These are phyloP conservation scores for Cyberlindnera subsufficiens DNA, from an alignment of 805 yeast genomes.

Conservation along the genomic window DNA sequence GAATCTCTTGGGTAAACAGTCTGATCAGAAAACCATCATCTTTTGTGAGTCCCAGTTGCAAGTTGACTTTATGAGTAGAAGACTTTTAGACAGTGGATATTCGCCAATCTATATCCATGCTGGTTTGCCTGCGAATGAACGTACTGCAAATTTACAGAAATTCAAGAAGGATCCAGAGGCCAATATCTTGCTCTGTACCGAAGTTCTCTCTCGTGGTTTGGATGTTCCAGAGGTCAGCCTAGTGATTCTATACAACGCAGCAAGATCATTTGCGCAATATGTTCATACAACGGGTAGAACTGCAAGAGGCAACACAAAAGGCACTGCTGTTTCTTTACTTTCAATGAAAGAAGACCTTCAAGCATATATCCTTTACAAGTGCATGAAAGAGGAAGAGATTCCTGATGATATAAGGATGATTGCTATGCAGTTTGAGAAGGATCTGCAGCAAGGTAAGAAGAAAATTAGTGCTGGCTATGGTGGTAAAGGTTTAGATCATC, in stretches of 20 bases:
- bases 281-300: constrained; percentile 96
- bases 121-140: constrained; percentile 81
- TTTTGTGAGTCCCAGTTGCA: constrained; percentile 87
- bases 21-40: constrained; percentile 53
- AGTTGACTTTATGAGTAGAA: constrained; percentile 66
- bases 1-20: constrained; percentile 43
- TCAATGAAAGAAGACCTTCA: constrained; percentile 57
- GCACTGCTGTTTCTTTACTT: constrained; percentile 72
- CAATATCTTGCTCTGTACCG: constrained; percentile 79
- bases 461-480: constrained; percentile 77
- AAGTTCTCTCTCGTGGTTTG: constrained; percentile 90
- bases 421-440: constrained; percentile 49
- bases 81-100: constrained; percentile 46
- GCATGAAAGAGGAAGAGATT: constrained; percentile 46
- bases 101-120: constrained; percentile 78
- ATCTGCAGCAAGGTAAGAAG: constrained; percentile 62
- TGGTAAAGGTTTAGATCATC: constrained; percentile 81
- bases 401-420: constrained; percentile 44
- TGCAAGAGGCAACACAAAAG: constrained; percentile 76
- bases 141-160: constrained; percentile 66
- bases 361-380: constrained; percentile 48
- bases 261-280: constrained; percentile 89
- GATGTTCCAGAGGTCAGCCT: constrained; percentile 83
- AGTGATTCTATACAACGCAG: constrained; percentile 79
- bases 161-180: constrained; percentile 44